Evolutionary conservation across 2,329 filamentous ascomycete species (phyloP), one percentile per base, ranked within the genome.

Genomic region (Fusarium bactridioides): DNA sequence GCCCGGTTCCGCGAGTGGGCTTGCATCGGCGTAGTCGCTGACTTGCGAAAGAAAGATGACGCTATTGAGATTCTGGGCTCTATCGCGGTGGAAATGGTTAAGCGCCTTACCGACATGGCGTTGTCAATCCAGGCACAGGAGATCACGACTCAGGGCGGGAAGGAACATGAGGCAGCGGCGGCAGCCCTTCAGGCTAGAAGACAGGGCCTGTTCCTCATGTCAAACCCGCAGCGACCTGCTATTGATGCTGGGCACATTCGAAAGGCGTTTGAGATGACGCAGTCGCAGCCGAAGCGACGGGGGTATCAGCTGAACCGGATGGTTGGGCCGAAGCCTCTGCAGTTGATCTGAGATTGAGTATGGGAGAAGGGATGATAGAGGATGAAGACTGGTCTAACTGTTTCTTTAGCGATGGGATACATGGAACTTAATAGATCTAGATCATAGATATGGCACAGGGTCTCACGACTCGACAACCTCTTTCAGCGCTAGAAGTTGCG

Each of bases 1-100:
- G 98, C 98, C 83, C 90, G 95, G 3, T 99, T 98, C 82, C 89
- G 94, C 64, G 95, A 98, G 80, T 99, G 96, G 96, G 95, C 95
- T 6, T 95, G 95, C 9, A 97, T 98, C 78, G 95, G 95, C 19
- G 89, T 95, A 29, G 94, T 98, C 44, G 98, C 95, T 1, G 95
- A 98, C 80, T 93, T 92, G 69, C 97, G 97, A 82, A 96, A 95
- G 1, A 96, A 94, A 64, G 96, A 98, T 80, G 96, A 98, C 73
- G 97, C 98, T 67, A 94, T 98, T 74, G 96, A 99, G 79, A 98
- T 98, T 67, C 88, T 98, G 5, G 95, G 96, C 15, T 99, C 98
- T 82, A 81, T 99, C 76, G 98, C 95, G 0, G 98, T 97, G 76
- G 96, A 99, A 81, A 98, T 98, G 83, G 96, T 98, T 25, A 95